A percentile compares a stretch with the other conserved stretches of the same genome.
phyloP scores from a whole-genome alignment of 2,329 filamentous ascomycete species.

The Diplocarpon mali region DNA sequence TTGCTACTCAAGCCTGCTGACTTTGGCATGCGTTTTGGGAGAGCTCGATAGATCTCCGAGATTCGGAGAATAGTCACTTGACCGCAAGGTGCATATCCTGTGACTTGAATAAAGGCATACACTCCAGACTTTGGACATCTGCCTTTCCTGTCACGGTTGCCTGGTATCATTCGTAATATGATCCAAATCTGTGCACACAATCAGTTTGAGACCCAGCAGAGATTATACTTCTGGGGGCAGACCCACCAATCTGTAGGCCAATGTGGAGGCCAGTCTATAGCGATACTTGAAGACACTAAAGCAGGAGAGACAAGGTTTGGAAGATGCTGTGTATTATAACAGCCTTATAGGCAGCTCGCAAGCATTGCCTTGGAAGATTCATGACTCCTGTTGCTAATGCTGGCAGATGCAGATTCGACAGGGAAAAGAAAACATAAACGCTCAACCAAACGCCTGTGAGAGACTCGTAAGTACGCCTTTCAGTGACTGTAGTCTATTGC shows the following conservation, averaged over 20 bases:
- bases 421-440: neutral
- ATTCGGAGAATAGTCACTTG: too few species aligned
- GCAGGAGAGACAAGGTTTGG: neutral
- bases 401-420: neutral
- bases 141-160: too few species aligned
- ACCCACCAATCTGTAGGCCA: neutral
- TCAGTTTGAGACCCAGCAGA: too few species aligned
- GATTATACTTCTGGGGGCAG: too few species aligned
- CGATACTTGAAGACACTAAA: neutral
- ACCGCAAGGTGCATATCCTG: too few species aligned
- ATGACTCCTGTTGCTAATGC: slow-evolving; percentile 5
- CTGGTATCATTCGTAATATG: too few species aligned
- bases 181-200: too few species aligned
- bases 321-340: slow-evolving; percentile 2
- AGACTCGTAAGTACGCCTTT: neutral
- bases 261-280: neutral
- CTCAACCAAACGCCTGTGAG: neutral
- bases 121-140: too few species aligned
- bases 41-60: too few species aligned
- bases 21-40: too few species aligned
- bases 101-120: too few species aligned
- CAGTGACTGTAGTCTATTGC: slow-evolving; percentile 22
- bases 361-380: neutral
- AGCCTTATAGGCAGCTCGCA: slow-evolving; percentile 1
- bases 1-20: too few species aligned